Conservation (phyloP, 1,139 yeast species). For the Suhomyces panamericanus region DNA sequence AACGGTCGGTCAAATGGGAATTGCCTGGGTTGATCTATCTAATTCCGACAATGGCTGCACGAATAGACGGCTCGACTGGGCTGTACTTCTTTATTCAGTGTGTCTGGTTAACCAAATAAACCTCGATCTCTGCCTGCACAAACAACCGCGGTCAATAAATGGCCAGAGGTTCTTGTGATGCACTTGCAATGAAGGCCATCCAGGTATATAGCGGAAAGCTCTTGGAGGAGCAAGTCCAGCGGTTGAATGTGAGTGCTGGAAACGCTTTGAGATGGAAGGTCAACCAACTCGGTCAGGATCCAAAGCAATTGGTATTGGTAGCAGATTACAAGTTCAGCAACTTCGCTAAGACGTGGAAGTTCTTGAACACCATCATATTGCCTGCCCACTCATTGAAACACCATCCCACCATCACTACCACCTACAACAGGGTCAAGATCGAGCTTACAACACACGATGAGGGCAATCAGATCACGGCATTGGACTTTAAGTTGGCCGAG, state of each 20-base stretch:
- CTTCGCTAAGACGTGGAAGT: constrained; percentile 64
- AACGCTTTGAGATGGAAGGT: constrained; percentile 5
- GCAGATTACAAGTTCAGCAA: constrained; percentile 45
- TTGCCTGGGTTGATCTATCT: neutral
- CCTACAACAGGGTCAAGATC: constrained; percentile 61
- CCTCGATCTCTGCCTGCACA: constrained; percentile 2
- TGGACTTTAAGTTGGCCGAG: constrained; percentile 63
- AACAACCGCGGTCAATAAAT: neutral
- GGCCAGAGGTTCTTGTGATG: neutral
- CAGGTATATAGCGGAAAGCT: constrained; percentile 11
- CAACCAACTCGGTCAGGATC: neutral
- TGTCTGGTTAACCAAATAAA: neutral
- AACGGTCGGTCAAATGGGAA: neutral
- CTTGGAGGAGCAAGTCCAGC: constrained; percentile 15
- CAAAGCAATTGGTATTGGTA: constrained; percentile 12
- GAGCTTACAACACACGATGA: constrained; percentile 70
- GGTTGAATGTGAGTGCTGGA: constrained; percentile 13
- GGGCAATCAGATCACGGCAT: constrained; percentile 50
- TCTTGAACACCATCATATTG: constrained; percentile 61
- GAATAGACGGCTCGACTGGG: neutral
- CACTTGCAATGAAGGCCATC: neutral
- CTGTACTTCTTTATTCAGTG: neutral
- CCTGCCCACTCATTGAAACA: constrained; percentile 63
- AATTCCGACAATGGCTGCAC: neutral
- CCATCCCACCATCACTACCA: constrained; percentile 69